Conservation (phyloP, 176 grass and related monocot genomes). For the Stipa capillata region DNA sequence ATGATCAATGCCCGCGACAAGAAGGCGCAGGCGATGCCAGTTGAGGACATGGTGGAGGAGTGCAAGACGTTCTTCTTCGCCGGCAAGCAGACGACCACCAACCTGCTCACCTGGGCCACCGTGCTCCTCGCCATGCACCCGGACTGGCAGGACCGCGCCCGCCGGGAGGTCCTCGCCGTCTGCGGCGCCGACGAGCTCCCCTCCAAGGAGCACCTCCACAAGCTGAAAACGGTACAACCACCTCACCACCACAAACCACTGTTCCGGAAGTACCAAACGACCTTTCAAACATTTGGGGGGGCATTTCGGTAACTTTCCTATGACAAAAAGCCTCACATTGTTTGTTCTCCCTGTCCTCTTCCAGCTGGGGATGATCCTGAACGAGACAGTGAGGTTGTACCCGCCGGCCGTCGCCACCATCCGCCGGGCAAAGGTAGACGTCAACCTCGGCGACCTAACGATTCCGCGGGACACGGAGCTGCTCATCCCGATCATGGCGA, state of each 20-base stretch:
- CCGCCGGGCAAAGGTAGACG: slow-evolving; percentile 45
- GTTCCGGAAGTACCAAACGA: not conserved
- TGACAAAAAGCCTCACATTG: slow-evolving; percentile 32
- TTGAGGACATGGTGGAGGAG: slow-evolving; percentile 84
- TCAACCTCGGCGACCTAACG: slow-evolving; percentile 30
- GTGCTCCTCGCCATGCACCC: slow-evolving; percentile 95
- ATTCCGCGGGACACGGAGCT: slow-evolving; percentile 56
- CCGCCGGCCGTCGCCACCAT: slow-evolving; percentile 86
- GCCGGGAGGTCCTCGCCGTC: slow-evolving; percentile 57
- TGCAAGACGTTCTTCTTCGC: slow-evolving; percentile 99
- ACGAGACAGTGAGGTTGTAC: slow-evolving; percentile 75
- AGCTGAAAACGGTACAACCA: slow-evolving; percentile 71
- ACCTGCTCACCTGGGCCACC: slow-evolving; percentile 74
- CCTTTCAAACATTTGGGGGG: not conserved
- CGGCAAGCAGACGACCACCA: slow-evolving; percentile 91
- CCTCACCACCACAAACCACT: not conserved
- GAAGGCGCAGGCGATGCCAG: slow-evolving; percentile 33
- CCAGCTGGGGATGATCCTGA: slow-evolving; percentile 72
- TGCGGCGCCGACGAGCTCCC: slow-evolving; percentile 68
- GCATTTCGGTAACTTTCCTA: slow-evolving; percentile 6
- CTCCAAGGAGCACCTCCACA: slow-evolving; percentile 68
- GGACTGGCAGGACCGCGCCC: slow-evolving; percentile 71
- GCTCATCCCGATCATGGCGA: slow-evolving; percentile 78
- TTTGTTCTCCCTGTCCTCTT: not conserved
- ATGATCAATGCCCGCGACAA: slow-evolving; percentile 56